Percentiles rank a stretch among this genome's conserved stretches.
Conservation (phyloP, 345 rosid species). For the Heritiera littoralis region DNA sequence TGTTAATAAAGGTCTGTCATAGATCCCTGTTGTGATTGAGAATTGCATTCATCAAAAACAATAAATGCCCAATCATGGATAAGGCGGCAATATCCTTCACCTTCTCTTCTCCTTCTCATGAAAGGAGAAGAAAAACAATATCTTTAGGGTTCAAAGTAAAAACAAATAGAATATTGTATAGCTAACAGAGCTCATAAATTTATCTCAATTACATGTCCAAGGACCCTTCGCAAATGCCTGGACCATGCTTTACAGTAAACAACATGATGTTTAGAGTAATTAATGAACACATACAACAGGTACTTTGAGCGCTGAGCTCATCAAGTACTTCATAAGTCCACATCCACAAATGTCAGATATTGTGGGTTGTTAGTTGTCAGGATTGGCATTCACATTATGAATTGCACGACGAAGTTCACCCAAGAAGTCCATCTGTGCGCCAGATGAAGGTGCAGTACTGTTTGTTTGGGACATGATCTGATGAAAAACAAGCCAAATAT, state of each 20-base stretch:
- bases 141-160: background rate
- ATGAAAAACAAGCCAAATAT: constrained; percentile 16
- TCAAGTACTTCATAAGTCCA: constrained; percentile 12
- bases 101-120: background rate
- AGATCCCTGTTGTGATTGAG: background rate
- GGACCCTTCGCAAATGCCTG: background rate
- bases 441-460: constrained; percentile 36
- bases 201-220: constrained; percentile 9
- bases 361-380: constrained; percentile 28
- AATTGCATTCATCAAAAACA: background rate
- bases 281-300: constrained; percentile 26
- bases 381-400: constrained; percentile 32
- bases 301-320: constrained; percentile 10
- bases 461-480: constrained; percentile 43
- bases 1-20: too few relatives aligned
- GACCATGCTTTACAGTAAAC: constrained; percentile 14
- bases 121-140: background rate
- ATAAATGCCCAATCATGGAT: background rate
- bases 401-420: constrained; percentile 57
- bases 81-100: background rate
- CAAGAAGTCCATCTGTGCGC: constrained; percentile 56
- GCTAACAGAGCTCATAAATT: background rate
- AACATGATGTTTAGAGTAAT: constrained; percentile 15
- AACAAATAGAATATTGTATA: background rate
- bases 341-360: background rate